Evolutionary conservation across 2,329 filamentous ascomycete genomes (phyloP).

Genomic region (Cercospora zeina): DNA sequence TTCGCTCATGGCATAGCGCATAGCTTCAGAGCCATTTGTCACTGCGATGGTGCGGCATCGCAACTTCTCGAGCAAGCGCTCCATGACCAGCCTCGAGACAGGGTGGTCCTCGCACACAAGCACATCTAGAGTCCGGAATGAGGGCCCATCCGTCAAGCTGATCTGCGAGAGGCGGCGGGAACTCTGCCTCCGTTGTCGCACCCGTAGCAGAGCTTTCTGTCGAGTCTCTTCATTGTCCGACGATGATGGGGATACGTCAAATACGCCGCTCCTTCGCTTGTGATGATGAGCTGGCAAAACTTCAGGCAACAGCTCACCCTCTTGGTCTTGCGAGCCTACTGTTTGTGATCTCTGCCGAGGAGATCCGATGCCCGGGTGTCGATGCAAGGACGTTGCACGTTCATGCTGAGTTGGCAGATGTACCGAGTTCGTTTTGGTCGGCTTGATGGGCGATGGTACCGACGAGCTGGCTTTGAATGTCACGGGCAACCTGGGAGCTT

Average conservation of each 20-base stretch:
- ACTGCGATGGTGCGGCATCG: constrained; percentile 92
- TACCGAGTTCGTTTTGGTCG: constrained; percentile 48
- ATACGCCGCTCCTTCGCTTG: constrained; percentile 89
- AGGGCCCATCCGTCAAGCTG: constrained; percentile 76
- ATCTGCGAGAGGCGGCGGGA: constrained; percentile 93
- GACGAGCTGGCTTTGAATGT: constrained; percentile 54
- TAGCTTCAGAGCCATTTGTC: constrained; percentile 83
- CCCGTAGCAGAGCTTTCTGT: constrained; percentile 83
- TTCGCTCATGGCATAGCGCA: constrained; percentile 91
- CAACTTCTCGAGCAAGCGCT: constrained; percentile 91
- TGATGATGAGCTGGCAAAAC: constrained; percentile 65
- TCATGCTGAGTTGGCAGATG: constrained; percentile 54
- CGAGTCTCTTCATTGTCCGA: constrained; percentile 96
- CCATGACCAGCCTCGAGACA: constrained; percentile 97
- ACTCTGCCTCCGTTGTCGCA: constrained; percentile 91
- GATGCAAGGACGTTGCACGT: constrained; percentile 35
- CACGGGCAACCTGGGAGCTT: constrained; percentile 59
- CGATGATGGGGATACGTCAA: constrained; percentile 94
- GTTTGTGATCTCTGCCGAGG: constrained; percentile 83
- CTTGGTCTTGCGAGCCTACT: constrained; percentile 75
- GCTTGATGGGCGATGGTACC: constrained; percentile 57
- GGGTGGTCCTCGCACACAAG: constrained; percentile 97
- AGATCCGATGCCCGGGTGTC: constrained; percentile 46
- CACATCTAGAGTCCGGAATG: constrained; percentile 87
- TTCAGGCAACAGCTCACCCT: constrained; percentile 74